Evolutionary conservation across 176 grass and related monocot genomes (phyloP), one percentile per base, ranked within the genome.

Genomic region (Puya raimondii): DNA sequence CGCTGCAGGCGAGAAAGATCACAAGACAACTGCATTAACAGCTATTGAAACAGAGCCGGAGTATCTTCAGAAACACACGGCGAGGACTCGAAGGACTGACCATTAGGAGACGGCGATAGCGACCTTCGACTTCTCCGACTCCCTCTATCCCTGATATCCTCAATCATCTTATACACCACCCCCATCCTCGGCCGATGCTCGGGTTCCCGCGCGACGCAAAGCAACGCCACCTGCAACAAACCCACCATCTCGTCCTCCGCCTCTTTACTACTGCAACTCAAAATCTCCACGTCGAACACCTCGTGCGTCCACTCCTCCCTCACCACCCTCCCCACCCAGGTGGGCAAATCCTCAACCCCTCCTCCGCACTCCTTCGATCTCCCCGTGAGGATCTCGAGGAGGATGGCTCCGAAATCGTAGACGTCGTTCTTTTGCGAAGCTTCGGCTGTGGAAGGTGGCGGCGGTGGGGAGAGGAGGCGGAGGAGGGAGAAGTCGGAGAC

Each of bases 231-330:
- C 69, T 96, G 92, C 65, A 96, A 72, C 17, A 96, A 80, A 48
- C 88, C 86, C 79, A 91, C 71, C 86, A 91, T 96, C 73, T 96
- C 92, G 67, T 91, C 88, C 78, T 91, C 92, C 9, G 80, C 78
- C 50, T 78, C 92, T 54, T 64, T 85, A 65, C 51, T 57, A 21
- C 15, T 7, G 33, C 33, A 2, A 14, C 78, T 74, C 74, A 65
- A 80, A 83, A 96, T 71, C 82, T 96, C 92, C 59, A 87, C 29
- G 68, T 96, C 92, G 75, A 91, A 96, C 63, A 91, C 83, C 66
- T 96, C 92, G 8, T 81, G 78, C 5, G 88, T 79, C 83, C 92
- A 89, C 73, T 91, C 79, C 67, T 83, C 86, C 68, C 63, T 70
- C 71, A 65, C 83, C 73, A 83, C 75, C 17, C 85, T 78, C 54